These are phyloP conservation scores for Leccinum aurantiacum DNA, from an alignment of 768 basidiomycete genomes.

Conservation along the genomic window DNA sequence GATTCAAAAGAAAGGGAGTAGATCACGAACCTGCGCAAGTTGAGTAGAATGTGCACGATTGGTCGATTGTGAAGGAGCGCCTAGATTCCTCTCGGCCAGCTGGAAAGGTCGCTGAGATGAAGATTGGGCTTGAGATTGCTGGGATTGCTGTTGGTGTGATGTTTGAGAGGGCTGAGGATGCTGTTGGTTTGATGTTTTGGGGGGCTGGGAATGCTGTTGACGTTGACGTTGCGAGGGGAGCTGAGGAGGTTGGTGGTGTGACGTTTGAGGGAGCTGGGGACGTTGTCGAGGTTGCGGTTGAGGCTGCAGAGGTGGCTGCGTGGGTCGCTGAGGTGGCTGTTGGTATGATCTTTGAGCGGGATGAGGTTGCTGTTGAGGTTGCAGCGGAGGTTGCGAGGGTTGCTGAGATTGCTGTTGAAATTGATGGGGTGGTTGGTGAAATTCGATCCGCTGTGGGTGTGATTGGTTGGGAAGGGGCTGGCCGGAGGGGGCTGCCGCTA, in stretches of 20 bases:
- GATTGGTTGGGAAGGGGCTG: not conserved
- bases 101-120: not conserved
- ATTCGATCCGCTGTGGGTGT: not conserved
- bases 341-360: not conserved
- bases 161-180: not conserved
- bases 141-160: not conserved
- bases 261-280: not conserved
- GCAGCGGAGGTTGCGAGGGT: not conserved
- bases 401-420: slow-evolving; percentile 4
- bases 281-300: not conserved
- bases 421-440: not conserved
- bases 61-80: not conserved
- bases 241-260: not conserved
- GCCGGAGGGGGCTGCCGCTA: not conserved
- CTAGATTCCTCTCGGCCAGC: not conserved
- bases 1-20: not conserved
- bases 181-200: not conserved
- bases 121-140: slow-evolving; percentile 3
- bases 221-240: slow-evolving; percentile 1
- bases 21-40: slow-evolving; percentile 3
- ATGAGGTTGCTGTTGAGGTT: not conserved
- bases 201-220: not conserved
- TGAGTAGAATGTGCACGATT: slow-evolving; percentile 2
- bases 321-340: not conserved
- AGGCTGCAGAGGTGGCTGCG: not conserved